Base-by-base conservation (phyloP, 306 rosid genomes). In the Quercus alba region DNA sequence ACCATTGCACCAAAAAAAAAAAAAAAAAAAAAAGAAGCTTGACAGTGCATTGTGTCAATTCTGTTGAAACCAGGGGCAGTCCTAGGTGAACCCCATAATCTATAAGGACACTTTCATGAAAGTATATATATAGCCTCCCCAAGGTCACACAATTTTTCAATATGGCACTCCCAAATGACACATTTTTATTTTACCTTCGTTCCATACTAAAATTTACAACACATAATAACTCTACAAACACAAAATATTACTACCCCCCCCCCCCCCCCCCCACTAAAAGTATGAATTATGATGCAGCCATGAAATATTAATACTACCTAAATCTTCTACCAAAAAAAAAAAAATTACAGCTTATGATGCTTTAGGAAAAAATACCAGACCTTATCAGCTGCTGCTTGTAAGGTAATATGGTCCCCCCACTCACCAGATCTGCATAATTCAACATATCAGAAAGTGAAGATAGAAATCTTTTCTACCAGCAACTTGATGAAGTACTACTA, bases 381-480 rank as follows among this genome's bases (percentile, higher is more conserved):
- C 95, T 93, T 93, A 86, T 91, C 96, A 74, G 97, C 89, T 74
- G 99, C 97, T 75, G 99, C 99, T 86, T 94, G 99, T 78, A 94
- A 87, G 58, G 97, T 93, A 87, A 94, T 82, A 79, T 94, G 99
- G 86, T 94, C 97, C n/a, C 99, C 99, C 97, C 97, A 94, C 85
- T 94, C 99, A 83, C 97, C 95, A 59, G 86, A 85, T 84, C 99
- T 94, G 91, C 79, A 68, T 75, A 67, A 81, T 21, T 28, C 30
- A 77, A 62, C 68, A 76, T 35, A 83, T 72, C 28, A 83, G 73
- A 83, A 55, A 49, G 80, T 69, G 78, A 84, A 62, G 57, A 76
- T 58, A 66, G 30, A 55, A 25, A 80, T 76, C 21, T 63, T 69
- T 41, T 33, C 33, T 5, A 75, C 74, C 54, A 9, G 38, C 75